These are phyloP conservation scores for Saitozyma sp. DNA, from an alignment of 768 basidiomycete genomes.

Conservation along the genomic window DNA sequence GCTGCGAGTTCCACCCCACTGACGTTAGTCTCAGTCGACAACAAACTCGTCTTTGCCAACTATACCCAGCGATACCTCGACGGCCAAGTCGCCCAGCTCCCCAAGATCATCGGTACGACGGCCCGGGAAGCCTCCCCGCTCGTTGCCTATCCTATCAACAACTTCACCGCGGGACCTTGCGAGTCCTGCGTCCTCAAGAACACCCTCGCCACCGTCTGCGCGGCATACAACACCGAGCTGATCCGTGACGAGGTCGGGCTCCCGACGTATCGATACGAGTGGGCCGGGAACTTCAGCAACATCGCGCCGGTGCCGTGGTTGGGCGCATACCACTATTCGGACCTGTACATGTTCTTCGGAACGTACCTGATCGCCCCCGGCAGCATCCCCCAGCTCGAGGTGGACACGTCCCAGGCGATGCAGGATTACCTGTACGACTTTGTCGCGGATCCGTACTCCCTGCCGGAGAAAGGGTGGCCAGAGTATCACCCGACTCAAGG, in stretches of 20 bases:
- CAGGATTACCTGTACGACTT: constrained; percentile 2
- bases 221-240: not conserved
- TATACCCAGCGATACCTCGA: not conserved
- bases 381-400: not conserved
- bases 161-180: not conserved
- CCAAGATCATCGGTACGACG: not conserved
- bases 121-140: not conserved
- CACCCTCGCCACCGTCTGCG: not conserved
- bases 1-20: too few relatives aligned
- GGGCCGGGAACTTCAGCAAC: not conserved
- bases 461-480: not conserved
- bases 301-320: not conserved
- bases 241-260: not conserved
- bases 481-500: not conserved
- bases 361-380: not conserved
- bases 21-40: too few relatives aligned
- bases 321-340: not conserved
- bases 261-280: constrained; percentile 1
- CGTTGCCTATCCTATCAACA: not conserved
- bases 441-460: not conserved
- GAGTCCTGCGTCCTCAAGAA: not conserved
- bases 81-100: not conserved
- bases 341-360: not conserved
- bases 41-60: not conserved
- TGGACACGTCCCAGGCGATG: not conserved